Evolutionary conservation across 2,329 filamentous ascomycete genomes (phyloP).

Genomic region (Sclerotinia borealis): DNA sequence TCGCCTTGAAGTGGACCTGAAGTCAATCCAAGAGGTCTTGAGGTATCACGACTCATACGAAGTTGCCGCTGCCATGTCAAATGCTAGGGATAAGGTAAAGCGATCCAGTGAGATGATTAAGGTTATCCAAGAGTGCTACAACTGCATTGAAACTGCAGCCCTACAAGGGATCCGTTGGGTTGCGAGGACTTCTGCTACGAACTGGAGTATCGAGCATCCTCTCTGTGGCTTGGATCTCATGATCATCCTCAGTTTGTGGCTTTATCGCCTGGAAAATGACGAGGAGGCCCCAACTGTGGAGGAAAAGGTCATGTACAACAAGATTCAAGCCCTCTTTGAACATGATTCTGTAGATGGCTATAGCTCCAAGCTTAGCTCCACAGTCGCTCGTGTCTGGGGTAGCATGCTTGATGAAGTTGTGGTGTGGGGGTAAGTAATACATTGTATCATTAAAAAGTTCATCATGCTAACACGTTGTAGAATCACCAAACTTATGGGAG

Average conservation of each 20-base stretch:
- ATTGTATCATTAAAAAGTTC: background rate
- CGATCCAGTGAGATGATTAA: conserved; percentile 97
- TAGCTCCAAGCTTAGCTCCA: conserved; percentile 83
- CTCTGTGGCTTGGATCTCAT: conserved; percentile 95
- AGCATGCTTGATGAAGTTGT: conserved; percentile 98
- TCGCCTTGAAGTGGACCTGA: conserved; percentile 89
- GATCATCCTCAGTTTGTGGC: conserved; percentile 95
- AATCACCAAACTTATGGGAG: conserved; percentile 92
- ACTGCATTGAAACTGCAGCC: conserved; percentile 94
- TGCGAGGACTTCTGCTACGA: conserved; percentile 92
- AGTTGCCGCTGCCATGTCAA: conserved; percentile 93
- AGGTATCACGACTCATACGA: conserved; percentile 97
- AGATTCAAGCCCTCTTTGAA: conserved; percentile 82
- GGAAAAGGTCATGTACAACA: conserved; percentile 85
- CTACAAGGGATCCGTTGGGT: conserved; percentile 95
- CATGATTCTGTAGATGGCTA: conserved; percentile 82
- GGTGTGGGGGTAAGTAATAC: conserved; percentile 85
- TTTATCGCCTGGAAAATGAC: conserved; percentile 98
- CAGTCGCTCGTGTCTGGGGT: conserved; percentile 91
- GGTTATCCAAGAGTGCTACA: conserved; percentile 95
- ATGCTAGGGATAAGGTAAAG: conserved; percentile 88
- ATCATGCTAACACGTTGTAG: conserved; percentile 48
- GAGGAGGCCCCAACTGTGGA: conserved; percentile 83
- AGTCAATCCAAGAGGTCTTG: conserved; percentile 87
- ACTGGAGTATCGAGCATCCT: conserved; percentile 98